Conservation (phyloP, 108 stramenopile species). For the Pseudonitzschia pungens region DNA sequence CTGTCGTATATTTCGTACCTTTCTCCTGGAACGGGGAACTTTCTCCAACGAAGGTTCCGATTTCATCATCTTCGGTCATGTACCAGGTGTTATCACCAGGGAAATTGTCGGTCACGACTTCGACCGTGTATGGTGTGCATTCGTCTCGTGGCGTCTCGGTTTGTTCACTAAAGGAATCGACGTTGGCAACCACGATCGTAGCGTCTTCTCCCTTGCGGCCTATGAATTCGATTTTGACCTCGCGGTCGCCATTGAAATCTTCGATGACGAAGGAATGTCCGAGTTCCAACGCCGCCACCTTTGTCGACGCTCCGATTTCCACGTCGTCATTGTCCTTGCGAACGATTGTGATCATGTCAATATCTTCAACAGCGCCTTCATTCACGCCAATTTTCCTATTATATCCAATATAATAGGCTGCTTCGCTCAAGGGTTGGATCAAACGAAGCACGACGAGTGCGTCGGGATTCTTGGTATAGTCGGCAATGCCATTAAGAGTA, state of each 20-base stretch:
- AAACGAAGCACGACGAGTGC: not conserved
- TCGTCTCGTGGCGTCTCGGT: not conserved
- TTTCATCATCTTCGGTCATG: not conserved
- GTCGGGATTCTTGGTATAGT: not conserved
- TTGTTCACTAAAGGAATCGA: not conserved
- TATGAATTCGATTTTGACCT: not conserved
- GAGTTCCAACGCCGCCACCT: constrained; percentile 34
- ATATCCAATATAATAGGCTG: constrained; percentile 36
- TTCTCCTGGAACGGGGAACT: not conserved
- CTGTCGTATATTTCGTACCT: not conserved
- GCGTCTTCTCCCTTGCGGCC: not conserved
- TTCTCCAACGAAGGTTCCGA: not conserved
- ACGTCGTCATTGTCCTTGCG: not conserved
- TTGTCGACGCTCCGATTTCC: constrained; percentile 32
- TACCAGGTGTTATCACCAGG: not conserved
- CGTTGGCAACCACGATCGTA: not conserved
- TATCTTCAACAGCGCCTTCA: constrained; percentile 34
- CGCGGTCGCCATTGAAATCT: constrained; percentile 15
- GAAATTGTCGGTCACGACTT: not conserved
- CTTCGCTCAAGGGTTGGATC: not conserved
- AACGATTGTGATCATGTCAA: constrained; percentile 35
- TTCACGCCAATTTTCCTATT: constrained; percentile 40
- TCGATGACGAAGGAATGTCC: constrained; percentile 30
- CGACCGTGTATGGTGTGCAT: not conserved
- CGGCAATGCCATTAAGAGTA: not conserved